These are phyloP conservation scores for Lasiodiplodia citricola DNA, from an alignment of 2,329 filamentous ascomycete species.

Conservation along the genomic window DNA sequence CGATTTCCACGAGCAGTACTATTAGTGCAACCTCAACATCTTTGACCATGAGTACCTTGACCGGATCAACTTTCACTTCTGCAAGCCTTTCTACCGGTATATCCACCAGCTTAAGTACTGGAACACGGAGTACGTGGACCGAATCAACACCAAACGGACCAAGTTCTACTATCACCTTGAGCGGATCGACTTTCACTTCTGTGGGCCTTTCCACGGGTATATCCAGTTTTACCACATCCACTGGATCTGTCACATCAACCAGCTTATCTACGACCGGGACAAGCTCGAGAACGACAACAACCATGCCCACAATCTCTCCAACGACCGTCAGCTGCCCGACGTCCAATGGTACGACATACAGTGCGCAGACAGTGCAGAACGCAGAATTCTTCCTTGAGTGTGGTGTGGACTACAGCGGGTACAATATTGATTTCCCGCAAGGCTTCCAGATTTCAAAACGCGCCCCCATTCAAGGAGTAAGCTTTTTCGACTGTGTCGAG, in stretches of 20 bases:
- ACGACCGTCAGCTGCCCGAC: neutral
- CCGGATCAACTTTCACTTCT: neutral
- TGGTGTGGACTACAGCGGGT: neutral
- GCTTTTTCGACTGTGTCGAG: conserved; percentile 8
- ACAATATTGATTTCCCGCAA: neutral
- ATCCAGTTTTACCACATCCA: too few relatives aligned
- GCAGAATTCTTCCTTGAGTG: conserved; percentile 11
- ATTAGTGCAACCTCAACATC: neutral
- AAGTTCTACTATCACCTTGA: too few relatives aligned
- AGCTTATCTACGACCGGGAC: neutral
- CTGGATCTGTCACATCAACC: neutral
- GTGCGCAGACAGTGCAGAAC: neutral
- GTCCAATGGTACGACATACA: conserved; percentile 1
- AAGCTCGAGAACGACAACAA: neutral
- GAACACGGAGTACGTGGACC: neutral
- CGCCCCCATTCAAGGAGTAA: neutral
- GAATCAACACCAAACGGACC: neutral
- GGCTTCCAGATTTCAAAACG: neutral
- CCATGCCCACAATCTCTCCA: neutral
- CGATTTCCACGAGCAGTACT: too few relatives aligned
- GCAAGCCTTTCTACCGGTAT: neutral
- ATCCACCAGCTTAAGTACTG: neutral
- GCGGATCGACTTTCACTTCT: neutral
- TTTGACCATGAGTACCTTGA: too few relatives aligned
- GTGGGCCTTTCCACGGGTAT: neutral